Conservation (phyloP, 352 stramenopile genomes). For the Pythium grandisporangium region DNA sequence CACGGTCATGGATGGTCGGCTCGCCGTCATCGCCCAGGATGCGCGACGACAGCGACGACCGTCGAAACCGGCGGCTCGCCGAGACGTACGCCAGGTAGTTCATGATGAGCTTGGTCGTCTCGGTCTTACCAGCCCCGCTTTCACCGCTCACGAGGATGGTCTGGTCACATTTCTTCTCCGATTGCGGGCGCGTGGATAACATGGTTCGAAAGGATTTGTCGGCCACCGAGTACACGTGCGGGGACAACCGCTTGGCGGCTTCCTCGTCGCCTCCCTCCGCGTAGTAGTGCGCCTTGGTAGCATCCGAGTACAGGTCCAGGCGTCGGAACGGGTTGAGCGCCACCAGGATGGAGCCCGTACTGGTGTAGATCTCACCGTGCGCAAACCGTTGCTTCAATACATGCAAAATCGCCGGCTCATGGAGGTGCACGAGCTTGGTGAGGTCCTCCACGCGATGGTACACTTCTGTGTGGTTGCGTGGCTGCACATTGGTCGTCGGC, state of each 20-base stretch:
- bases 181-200: slow-evolving; percentile 25
- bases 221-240: slow-evolving; percentile 81
- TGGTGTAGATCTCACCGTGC: slow-evolving; percentile 85
- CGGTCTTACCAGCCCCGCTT: slow-evolving; percentile 93
- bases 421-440: slow-evolving; percentile 86
- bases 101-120: slow-evolving; percentile 97
- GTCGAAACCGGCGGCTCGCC: slow-evolving; percentile 15
- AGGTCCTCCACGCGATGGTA: slow-evolving; percentile 80
- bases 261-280: slow-evolving; percentile 38
- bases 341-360: slow-evolving; percentile 77
- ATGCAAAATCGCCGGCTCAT: slow-evolving; percentile 88
- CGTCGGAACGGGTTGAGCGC: slow-evolving; percentile 79
- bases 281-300: slow-evolving; percentile 67
- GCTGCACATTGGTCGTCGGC: slow-evolving; percentile 33
- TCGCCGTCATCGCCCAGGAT: slow-evolving; percentile 7
- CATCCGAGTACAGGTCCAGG: slow-evolving; percentile 62
- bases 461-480: slow-evolving; percentile 40
- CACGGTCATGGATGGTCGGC: slow-evolving; percentile 70
- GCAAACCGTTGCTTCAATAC: slow-evolving; percentile 76
- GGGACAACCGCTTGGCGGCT: slow-evolving; percentile 43
- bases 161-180: slow-evolving; percentile 63
- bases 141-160: slow-evolving; percentile 96
- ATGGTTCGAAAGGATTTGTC: slow-evolving; percentile 85
- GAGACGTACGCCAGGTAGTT: slow-evolving; percentile 90
- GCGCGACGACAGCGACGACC: neutral